Conservation (phyloP, 164 flowering plant genomes). For the Vitis rotundifolia region DNA sequence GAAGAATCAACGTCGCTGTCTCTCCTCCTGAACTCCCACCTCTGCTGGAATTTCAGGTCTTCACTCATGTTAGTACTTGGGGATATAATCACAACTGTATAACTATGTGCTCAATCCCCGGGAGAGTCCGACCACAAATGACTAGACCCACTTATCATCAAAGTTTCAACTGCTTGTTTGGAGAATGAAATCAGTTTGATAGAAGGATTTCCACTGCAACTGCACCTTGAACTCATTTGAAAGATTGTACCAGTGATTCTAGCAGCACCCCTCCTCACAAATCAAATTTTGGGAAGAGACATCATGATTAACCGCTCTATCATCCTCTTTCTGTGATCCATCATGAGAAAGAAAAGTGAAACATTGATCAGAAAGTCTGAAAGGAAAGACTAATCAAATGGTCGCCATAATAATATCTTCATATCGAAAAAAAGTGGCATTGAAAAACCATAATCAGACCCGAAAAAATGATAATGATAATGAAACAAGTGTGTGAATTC, state of each 20-base stretch:
- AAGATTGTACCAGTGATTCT: neutral
- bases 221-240: constrained; percentile 1
- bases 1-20: constrained; percentile 38
- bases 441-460: too few relatives aligned
- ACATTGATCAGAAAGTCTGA: neutral
- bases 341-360: neutral
- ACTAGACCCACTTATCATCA: neutral
- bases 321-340: constrained; percentile 1
- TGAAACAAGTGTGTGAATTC: neutral
- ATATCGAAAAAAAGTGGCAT: too few relatives aligned
- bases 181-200: neutral
- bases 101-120: neutral
- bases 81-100: neutral
- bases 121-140: constrained; percentile 10
- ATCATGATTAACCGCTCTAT: neutral
- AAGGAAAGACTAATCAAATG: neutral
- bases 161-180: neutral
- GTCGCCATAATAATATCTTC: neutral
- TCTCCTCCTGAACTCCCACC: constrained; percentile 43
- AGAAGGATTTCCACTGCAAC: constrained; percentile 1
- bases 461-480: neutral
- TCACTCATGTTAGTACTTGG: constrained; percentile 17
- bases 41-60: constrained; percentile 28
- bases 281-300: neutral
- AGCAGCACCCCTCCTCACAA: neutral